These are phyloP conservation scores for Leccinum colubrinum DNA, from an alignment of 1,284 basidiomycete species.

Conservation along the genomic window DNA sequence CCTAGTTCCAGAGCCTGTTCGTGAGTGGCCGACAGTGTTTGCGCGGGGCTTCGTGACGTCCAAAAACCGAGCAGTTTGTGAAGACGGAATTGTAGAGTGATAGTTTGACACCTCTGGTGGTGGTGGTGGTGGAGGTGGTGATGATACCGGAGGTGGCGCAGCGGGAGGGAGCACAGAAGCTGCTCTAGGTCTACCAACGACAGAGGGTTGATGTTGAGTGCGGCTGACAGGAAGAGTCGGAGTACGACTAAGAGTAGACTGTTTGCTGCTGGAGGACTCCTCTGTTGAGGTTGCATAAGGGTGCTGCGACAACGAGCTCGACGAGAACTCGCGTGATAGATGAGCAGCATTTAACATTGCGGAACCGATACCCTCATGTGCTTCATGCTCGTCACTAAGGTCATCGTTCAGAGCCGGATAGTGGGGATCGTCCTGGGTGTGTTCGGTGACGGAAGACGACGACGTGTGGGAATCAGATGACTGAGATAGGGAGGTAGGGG, in stretches of 20 bases:
- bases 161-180: constrained; percentile 62
- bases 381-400: constrained; percentile 37
- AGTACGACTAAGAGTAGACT: constrained; percentile 27
- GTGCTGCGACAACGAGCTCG: constrained; percentile 26
- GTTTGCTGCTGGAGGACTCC: constrained; percentile 16
- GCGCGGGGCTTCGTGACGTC: constrained; percentile 45
- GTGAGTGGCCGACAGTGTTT: constrained; percentile 49
- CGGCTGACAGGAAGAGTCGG: constrained; percentile 28
- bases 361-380: constrained; percentile 45
- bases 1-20: constrained; percentile 55
- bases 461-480: constrained; percentile 45
- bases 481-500: constrained; percentile 52
- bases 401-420: constrained; percentile 27
- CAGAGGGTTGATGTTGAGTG: constrained; percentile 28
- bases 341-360: constrained; percentile 48
- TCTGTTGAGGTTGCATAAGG: constrained; percentile 47
- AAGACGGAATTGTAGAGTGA: constrained; percentile 26
- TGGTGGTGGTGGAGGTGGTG: constrained; percentile 65
- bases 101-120: constrained; percentile 38
- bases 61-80: constrained; percentile 32
- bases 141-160: constrained; percentile 59
- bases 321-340: constrained; percentile 34
- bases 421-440: constrained; percentile 36
- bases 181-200: constrained; percentile 45
- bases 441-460: constrained; percentile 37